A percentile compares a stretch with the other conserved stretches of the same genome.
Conservation (phyloP, 768 basidiomycete genomes). For the Boletus rubroflammeus region DNA sequence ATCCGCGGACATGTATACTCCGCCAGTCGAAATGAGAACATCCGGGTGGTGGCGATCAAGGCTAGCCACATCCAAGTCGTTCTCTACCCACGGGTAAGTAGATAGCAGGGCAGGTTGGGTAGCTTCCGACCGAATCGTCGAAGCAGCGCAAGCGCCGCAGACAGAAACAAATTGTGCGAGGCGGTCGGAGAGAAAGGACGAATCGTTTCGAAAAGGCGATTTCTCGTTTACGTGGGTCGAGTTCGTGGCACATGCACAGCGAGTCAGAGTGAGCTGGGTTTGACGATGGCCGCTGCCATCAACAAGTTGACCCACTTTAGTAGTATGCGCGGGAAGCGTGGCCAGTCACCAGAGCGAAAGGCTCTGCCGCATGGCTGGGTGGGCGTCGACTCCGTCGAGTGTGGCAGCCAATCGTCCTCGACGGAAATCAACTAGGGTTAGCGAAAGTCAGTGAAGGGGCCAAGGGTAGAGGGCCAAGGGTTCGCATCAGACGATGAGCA, state of each 20-base stretch:
- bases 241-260: neutral
- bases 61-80: neutral
- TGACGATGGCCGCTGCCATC: neutral
- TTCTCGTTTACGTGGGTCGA: slow-evolving; percentile 2
- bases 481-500: slow-evolving; percentile 5
- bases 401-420: slow-evolving; percentile 22
- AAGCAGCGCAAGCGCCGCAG: neutral
- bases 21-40: neutral
- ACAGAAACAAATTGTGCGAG: neutral
- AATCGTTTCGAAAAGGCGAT: neutral
- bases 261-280: neutral
- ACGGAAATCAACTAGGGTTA: neutral
- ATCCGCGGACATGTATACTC: neutral
- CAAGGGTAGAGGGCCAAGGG: slow-evolving; percentile 19
- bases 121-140: neutral
- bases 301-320: neutral
- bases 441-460: neutral
- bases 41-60: neutral
- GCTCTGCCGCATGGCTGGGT: neutral
- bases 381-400: neutral
- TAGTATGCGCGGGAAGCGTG: too few relatives aligned
- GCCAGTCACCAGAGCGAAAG: too few relatives aligned
- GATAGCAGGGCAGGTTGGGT: neutral
- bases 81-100: neutral
- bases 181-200: slow-evolving; percentile 3